Evolutionary conservation across 2,329 filamentous ascomycete species (phyloP).

Genomic region (Cladorrhinum sp.): DNA sequence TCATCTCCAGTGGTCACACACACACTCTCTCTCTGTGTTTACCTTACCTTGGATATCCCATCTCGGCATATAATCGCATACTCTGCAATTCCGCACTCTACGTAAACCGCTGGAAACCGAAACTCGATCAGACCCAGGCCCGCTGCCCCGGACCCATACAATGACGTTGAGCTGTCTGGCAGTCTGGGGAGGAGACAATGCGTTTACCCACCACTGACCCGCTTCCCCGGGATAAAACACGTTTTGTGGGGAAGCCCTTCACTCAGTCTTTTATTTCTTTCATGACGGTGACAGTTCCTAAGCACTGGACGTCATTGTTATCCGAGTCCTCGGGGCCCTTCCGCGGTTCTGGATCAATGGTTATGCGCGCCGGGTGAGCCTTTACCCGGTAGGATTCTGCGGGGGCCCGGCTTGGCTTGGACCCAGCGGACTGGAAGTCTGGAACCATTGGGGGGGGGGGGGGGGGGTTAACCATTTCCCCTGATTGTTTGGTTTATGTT

Average conservation of each 20-base stretch:
- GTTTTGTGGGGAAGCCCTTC: no score
- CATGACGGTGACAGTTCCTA: no score
- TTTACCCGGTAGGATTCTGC: slow-evolving; percentile 16
- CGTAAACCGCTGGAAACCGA: slow-evolving; percentile 19
- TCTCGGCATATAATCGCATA: no score
- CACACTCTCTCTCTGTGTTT: no score
- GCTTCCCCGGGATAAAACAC: no score
- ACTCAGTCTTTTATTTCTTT: no score
- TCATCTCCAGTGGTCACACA: no score
- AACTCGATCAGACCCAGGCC: neutral
- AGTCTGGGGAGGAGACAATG: neutral
- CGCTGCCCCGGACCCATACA: neutral
- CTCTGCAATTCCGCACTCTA: neutral
- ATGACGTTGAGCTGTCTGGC: no score
- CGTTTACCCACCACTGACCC: no score
- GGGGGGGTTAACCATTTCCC: neutral
- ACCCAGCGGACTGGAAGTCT: neutral
- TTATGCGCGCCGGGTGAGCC: slow-evolving; percentile 16
- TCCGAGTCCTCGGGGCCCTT: neutral
- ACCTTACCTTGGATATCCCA: no score
- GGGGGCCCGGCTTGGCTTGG: neutral
- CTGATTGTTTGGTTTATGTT: neutral
- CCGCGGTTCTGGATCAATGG: neutral
- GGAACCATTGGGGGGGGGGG: neutral
- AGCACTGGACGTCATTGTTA: neutral